Evolutionary conservation across 2,329 filamentous ascomycete species (phyloP).

Genomic region (Ascocoryne sarcoides): DNA sequence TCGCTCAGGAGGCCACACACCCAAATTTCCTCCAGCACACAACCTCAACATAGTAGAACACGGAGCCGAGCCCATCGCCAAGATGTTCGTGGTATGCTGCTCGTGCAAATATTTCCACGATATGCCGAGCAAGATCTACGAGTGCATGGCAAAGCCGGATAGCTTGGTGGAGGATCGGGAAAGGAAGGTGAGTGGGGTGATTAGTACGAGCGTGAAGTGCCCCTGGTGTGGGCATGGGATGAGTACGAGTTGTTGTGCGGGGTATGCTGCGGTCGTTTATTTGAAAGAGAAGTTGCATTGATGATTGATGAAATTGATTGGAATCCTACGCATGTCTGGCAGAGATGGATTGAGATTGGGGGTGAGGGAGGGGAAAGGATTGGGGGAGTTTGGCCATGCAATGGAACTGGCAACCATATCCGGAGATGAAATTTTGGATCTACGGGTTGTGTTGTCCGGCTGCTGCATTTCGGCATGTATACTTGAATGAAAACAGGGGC

Average conservation of each 20-base stretch:
- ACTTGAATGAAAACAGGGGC: no score
- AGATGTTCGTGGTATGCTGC: slow-evolving; percentile 59
- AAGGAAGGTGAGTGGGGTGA: slow-evolving; percentile 44
- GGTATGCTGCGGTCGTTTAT: slow-evolving; percentile 58
- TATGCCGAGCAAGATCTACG: slow-evolving; percentile 55
- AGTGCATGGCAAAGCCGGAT: slow-evolving; percentile 54
- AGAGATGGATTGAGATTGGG: no score
- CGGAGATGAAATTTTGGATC: no score
- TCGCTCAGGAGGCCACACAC: slow-evolving; percentile 1
- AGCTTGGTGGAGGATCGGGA: slow-evolving; percentile 42
- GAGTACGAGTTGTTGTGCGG: slow-evolving; percentile 59
- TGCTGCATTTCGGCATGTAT: no score
- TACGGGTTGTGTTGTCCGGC: no score
- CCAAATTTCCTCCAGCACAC: slow-evolving; percentile 4
- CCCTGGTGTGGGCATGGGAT: slow-evolving; percentile 67
- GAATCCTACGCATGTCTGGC: no score
- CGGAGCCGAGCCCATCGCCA: slow-evolving; percentile 35
- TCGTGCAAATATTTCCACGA: slow-evolving; percentile 56
- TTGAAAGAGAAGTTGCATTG: slow-evolving; percentile 55
- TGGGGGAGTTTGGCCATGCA: no score
- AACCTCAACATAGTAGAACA: slow-evolving; percentile 1
- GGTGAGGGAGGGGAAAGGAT: no score
- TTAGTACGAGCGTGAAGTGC: slow-evolving; percentile 56
- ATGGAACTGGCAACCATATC: no score
- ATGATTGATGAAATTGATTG: background rate